Evolutionary conservation across 179 eudicot species (phyloP).

Genomic region (Pouteria campechiana): DNA sequence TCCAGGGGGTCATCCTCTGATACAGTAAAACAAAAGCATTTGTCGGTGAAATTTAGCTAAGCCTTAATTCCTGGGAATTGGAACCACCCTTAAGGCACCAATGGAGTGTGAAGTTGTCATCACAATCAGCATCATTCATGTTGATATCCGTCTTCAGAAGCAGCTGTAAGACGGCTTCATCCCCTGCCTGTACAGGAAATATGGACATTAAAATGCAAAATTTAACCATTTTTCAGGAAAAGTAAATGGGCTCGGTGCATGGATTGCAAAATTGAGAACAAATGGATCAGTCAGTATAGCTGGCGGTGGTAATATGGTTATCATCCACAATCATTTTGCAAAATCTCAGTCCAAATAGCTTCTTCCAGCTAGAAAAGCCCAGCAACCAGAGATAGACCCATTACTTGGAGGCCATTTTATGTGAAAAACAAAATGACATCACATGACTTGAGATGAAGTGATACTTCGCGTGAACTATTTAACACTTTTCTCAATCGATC

Average conservation of each 20-base stretch:
- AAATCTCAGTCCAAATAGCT: too few species aligned
- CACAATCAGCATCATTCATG: conserved; percentile 23
- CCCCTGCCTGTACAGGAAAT: conserved; percentile 16
- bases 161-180: conserved; percentile 19
- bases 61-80: conserved; percentile 7
- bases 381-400: too few species aligned
- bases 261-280: too few species aligned
- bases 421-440: not conserved
- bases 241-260: not conserved
- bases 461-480: not conserved
- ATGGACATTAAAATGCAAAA: not conserved
- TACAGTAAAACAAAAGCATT: not conserved
- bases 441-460: not conserved
- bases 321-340: too few species aligned
- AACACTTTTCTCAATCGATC: not conserved
- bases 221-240: not conserved
- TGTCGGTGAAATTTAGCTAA: conserved; percentile 5
- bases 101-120: conserved; percentile 27
- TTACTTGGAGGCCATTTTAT: too few species aligned
- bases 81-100: conserved; percentile 27
- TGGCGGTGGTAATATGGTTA: too few species aligned
- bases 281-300: too few species aligned
- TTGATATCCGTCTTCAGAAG: conserved; percentile 18
- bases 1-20: not conserved
- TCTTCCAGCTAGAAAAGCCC: too few species aligned